Base-by-base conservation (phyloP, 352 stramenopile species). In the Blastocystis sp. region DNA sequence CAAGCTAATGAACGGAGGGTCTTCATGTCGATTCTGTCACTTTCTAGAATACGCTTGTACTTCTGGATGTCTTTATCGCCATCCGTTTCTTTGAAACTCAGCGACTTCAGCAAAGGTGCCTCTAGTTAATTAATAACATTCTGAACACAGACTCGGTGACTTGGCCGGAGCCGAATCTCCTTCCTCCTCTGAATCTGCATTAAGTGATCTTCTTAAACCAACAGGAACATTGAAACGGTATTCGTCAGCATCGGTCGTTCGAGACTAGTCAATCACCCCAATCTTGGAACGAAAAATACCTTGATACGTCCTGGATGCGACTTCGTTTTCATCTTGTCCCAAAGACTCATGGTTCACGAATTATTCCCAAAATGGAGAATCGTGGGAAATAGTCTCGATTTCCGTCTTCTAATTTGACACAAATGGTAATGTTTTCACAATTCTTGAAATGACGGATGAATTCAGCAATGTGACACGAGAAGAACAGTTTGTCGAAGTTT, bases 1-100 rank as follows among this genome's bases (percentile, higher is more conserved):
- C 95, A 98, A 81, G 94, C 95, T 48, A 97, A 90, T 53, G 95
- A 93, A 2, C 94, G 93, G 57, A 98, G 91, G 80, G 95, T 92
- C 58, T 96, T 93, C 57, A 98, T 89, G 69, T 98, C 94, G 24
- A 98, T 92, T 15, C 94, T 81, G 27, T 92, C 91, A 54, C 87
- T 92, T 60, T 95, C 92, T 22, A 93, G 73, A 35, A 92, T 42
- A 22, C 91, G 76, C n/a, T 92, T 84, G 33, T 84, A 84, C 54
- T 84, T 84, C n/a, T 33, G 27, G 35, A 84, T 84, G 53, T 84
- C 73, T 42, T 84, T 84, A 44, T 66, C 73, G 1, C 48, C 48
- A 68, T 84, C 73, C 22, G 17, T 30, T 33, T 33, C 59, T n/a
- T 22, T 40, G 33, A 84, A 84, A n/a, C 33, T 42, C 15, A 84